Percentiles rank a stretch among this genome's conserved stretches.
Evolutionary conservation across 2,329 filamentous ascomycete genomes (phyloP).

Genomic region (Fusarium nurragi): DNA sequence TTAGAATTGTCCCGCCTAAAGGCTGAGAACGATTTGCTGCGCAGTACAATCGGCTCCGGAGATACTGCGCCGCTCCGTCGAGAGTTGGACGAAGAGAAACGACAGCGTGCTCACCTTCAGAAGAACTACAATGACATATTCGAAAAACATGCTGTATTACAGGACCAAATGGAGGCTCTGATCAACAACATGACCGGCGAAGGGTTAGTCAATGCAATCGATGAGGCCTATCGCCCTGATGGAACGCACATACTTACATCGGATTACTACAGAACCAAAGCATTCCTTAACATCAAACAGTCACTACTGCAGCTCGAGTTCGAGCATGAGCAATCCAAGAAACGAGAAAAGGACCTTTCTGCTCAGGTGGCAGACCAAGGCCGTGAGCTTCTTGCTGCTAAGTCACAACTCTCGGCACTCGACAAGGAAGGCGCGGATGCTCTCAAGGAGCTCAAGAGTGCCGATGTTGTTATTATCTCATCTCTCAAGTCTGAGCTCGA

Average conservation of each 20-base stretch:
- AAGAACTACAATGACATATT: slow-evolving; percentile 65
- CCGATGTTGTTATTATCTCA: slow-evolving; percentile 66
- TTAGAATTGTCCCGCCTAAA: slow-evolving; percentile 67
- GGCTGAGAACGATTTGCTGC: slow-evolving; percentile 68
- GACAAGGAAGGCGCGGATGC: slow-evolving; percentile 64
- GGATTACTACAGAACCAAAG: slow-evolving; percentile 61
- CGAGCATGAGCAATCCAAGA: slow-evolving; percentile 60
- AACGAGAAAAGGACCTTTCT: slow-evolving; percentile 56
- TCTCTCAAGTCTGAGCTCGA: slow-evolving; percentile 69
- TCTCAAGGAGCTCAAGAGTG: slow-evolving; percentile 66
- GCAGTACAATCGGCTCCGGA: slow-evolving; percentile 63
- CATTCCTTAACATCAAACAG: slow-evolving; percentile 61
- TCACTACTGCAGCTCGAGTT: slow-evolving; percentile 56
- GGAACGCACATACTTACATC: slow-evolving; percentile 55
- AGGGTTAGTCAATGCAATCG: slow-evolving; percentile 61
- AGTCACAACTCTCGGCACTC: slow-evolving; percentile 64
- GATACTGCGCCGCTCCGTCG: slow-evolving; percentile 64
- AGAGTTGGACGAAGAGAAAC: slow-evolving; percentile 65
- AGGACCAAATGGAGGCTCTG: slow-evolving; percentile 67
- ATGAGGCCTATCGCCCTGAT: slow-evolving; percentile 42
- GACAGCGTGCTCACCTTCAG: slow-evolving; percentile 62
- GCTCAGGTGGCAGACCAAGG: slow-evolving; percentile 62
- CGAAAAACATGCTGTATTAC: slow-evolving; percentile 65
- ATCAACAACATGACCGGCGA: slow-evolving; percentile 61
- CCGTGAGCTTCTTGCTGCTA: slow-evolving; percentile 63